phyloP scores from a whole-genome alignment of 371 early-diverging fungal genomes.

The Mucor velutinosus region DNA sequence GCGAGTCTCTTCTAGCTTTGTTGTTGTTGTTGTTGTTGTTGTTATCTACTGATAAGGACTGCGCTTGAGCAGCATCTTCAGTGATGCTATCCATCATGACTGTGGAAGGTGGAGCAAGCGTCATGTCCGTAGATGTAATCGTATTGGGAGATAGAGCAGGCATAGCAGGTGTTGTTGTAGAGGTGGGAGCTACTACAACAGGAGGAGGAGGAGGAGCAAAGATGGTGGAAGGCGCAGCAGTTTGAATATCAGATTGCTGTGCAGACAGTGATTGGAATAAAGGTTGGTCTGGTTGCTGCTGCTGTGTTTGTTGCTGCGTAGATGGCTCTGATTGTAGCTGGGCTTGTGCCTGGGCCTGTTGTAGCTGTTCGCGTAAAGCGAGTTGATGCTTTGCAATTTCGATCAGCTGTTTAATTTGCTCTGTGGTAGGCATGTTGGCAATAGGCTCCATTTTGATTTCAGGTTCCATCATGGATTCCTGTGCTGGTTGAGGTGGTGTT shows the following conservation, averaged over 20 bases:
- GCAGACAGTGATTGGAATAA: constrained; percentile 1
- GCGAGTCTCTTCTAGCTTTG: constrained; percentile 11
- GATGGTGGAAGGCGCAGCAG: constrained; percentile 26
- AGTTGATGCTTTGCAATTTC: constrained; percentile 48
- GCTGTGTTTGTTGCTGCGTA: constrained; percentile 1
- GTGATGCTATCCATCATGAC: neutral
- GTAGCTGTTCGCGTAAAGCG: constrained; percentile 28
- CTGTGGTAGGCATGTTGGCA: constrained; percentile 34
- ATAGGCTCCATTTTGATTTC: constrained; percentile 10
- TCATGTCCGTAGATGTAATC: constrained; percentile 6
- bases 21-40: neutral
- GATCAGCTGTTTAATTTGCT: constrained; percentile 49
- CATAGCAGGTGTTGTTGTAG: constrained; percentile 5
- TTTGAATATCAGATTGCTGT: constrained; percentile 7
- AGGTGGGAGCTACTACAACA: neutral
- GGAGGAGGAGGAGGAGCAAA: constrained; percentile 21
- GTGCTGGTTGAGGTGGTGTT: constrained; percentile 5
- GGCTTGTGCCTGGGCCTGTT: constrained; percentile 11
- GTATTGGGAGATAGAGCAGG: constrained; percentile 3
- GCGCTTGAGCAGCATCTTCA: neutral
- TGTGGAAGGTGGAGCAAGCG: neutral
- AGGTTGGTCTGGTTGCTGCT: neutral
- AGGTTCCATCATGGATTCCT: neutral
- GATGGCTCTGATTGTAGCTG: neutral
- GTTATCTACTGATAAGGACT: neutral